Conservation (phyloP, 169 alveolate species). For the Babesia ovata region DNA sequence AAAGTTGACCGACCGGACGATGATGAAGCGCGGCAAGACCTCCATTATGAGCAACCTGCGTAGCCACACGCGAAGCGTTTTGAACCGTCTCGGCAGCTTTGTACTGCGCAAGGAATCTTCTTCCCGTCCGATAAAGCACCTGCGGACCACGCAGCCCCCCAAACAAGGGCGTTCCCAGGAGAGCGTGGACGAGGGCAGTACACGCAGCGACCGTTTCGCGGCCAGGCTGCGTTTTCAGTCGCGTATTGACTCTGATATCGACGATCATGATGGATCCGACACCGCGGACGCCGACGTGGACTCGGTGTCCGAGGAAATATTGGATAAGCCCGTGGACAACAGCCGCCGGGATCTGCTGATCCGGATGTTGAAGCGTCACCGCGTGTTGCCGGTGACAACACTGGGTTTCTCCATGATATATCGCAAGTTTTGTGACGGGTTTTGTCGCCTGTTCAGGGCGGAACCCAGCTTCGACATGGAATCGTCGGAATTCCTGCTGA, state of each 20-base stretch:
- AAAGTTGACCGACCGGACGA: conserved; percentile 20
- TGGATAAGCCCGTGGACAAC: background rate
- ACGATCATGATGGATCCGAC: background rate
- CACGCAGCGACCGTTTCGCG: background rate
- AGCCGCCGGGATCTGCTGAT: background rate
- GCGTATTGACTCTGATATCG: background rate
- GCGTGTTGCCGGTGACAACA: conserved; percentile 16
- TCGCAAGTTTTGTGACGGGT: background rate
- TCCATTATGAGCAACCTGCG: conserved; percentile 3
- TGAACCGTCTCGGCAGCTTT: conserved; percentile 1
- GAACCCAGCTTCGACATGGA: conserved; percentile 38
- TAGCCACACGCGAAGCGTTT: background rate
- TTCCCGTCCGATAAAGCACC: background rate
- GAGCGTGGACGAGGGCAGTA: background rate
- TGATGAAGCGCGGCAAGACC: conserved; percentile 10
- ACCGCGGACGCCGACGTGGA: background rate
- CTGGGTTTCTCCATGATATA: background rate
- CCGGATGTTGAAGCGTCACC: conserved; percentile 25
- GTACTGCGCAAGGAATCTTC: background rate
- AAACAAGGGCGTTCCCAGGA: background rate
- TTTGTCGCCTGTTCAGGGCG: background rate
- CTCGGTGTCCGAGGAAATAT: background rate
- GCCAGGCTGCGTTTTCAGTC: conserved; percentile 17
- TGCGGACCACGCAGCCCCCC: background rate
- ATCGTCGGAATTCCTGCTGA: background rate